A percentile compares a stretch with the other conserved stretches of the same genome.
These are phyloP conservation scores for Euphorbia lathyris DNA, from an alignment of 345 rosid species.

Conservation along the genomic window DNA sequence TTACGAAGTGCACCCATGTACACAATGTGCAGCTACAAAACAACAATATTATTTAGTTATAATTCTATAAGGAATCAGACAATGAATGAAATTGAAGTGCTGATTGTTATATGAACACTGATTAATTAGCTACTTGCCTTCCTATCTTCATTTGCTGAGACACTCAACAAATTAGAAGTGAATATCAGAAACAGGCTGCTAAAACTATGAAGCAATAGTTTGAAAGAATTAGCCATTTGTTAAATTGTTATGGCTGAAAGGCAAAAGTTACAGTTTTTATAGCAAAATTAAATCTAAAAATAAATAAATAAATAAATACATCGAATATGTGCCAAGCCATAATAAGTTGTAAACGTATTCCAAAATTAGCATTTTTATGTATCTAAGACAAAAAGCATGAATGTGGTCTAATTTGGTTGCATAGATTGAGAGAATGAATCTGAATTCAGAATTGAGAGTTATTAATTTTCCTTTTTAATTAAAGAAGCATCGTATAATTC, in stretches of 20 bases:
- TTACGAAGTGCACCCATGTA: constrained; percentile 44
- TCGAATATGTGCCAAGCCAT: no score
- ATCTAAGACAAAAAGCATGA: no score
- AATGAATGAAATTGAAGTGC: neutral
- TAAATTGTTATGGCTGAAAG: neutral
- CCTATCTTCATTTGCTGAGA: neutral
- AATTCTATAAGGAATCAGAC: neutral
- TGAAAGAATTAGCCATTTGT: neutral
- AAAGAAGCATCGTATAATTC: no score
- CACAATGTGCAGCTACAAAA: constrained; percentile 32
- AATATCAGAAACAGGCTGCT: neutral
- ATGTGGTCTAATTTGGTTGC: no score
- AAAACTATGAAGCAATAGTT: neutral
- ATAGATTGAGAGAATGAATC: no score
- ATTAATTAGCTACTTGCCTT: neutral
- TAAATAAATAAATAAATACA: no score
- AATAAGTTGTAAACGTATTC: no score
- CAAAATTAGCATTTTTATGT: no score
- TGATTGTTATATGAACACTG: neutral
- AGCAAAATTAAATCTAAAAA: no score
- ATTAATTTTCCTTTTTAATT: no score
- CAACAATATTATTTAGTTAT: no score
- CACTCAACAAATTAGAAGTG: neutral
- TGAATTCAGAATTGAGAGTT: no score
- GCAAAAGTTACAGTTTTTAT: neutral